Conservation (phyloP, 495 filamentous ascomycete genomes). For the Podospora pseudoanserina region DNA sequence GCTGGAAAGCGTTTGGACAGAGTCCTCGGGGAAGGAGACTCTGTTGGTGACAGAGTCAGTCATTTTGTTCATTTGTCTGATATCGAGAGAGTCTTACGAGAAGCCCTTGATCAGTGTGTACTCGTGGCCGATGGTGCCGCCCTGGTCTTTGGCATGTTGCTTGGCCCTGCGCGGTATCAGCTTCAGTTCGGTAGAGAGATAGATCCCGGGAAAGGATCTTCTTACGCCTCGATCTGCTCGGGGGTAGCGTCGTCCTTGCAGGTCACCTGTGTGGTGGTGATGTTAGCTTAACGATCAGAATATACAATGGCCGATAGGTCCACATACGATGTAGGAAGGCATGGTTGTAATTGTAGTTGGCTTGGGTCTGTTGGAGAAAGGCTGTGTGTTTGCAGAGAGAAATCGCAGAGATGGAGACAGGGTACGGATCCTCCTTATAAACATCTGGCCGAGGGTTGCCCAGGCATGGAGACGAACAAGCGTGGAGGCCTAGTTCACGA, state of each 20-base stretch:
- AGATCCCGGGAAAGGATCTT: not conserved
- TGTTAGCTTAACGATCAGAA: slow-evolving; percentile 7
- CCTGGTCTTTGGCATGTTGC: slow-evolving; percentile 61
- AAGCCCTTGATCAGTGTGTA: slow-evolving; percentile 87
- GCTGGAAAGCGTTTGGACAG: slow-evolving; percentile 56
- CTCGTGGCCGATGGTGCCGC: slow-evolving; percentile 77
- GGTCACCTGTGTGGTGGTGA: slow-evolving; percentile 58
- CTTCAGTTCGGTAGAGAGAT: not conserved
- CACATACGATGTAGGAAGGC: slow-evolving; percentile 68
- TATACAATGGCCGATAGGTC: not conserved
- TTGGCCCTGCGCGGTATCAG: slow-evolving; percentile 58
- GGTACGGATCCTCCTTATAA: not conserved
- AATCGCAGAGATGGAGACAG: not conserved
- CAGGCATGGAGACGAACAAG: not conserved
- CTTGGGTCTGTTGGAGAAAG: not conserved
- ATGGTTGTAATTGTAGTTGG: not conserved
- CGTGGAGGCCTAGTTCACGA: slow-evolving; percentile 3
- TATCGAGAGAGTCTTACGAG: slow-evolving; percentile 56
- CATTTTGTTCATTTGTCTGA: not conserved
- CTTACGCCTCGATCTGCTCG: slow-evolving; percentile 62
- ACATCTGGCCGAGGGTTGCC: not conserved
- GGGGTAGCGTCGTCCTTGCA: slow-evolving; percentile 61
- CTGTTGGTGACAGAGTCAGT: slow-evolving; percentile 42
- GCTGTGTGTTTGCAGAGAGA: not conserved
- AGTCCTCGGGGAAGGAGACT: slow-evolving; percentile 67